Percentiles rank a stretch among this genome's conserved stretches.
These are phyloP conservation scores for Pseudocercospora vitis DNA, from an alignment of 2,329 filamentous ascomycete genomes.

Conservation along the genomic window DNA sequence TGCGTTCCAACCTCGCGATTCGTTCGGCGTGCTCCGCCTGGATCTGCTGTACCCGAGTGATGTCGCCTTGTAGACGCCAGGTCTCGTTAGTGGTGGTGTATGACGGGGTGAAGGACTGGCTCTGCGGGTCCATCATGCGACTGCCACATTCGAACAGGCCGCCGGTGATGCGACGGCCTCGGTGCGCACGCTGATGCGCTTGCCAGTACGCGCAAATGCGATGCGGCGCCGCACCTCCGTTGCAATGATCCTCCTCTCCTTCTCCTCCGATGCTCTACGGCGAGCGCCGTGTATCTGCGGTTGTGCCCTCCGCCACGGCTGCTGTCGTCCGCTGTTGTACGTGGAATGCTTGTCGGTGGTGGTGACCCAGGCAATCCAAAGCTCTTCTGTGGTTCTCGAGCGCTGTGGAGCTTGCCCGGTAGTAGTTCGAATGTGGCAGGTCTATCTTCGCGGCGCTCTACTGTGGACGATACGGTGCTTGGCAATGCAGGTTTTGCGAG, in stretches of 20 bases:
- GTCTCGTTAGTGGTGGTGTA: conserved; percentile 53
- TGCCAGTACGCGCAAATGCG: not conserved
- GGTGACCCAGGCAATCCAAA: not conserved
- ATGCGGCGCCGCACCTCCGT: not conserved
- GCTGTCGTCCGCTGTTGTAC: conserved; percentile 4
- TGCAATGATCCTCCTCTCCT: conserved; percentile 13
- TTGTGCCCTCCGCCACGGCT: conserved; percentile 20
- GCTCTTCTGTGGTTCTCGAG: not conserved
- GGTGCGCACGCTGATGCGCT: not conserved
- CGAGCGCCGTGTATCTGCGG: conserved; percentile 21
- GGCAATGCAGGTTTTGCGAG: too few species aligned
- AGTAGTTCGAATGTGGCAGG: not conserved
- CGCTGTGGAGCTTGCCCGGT: not conserved
- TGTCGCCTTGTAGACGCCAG: conserved; percentile 64
- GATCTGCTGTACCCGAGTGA: conserved; percentile 60
- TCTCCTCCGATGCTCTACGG: conserved; percentile 21
- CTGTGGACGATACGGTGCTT: too few species aligned
- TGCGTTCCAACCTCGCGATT: conserved; percentile 60
- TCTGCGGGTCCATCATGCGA: conserved; percentile 61
- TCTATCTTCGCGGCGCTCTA: not conserved
- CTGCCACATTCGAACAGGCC: conserved; percentile 26
- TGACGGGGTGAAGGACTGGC: conserved; percentile 59
- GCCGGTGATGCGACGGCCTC: conserved; percentile 20
- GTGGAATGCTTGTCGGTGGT: not conserved
- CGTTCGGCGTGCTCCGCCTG: conserved; percentile 63